These are phyloP conservation scores for Colletotrichum lentis DNA, from an alignment of 2,329 filamentous ascomycete genomes.

Conservation along the genomic window DNA sequence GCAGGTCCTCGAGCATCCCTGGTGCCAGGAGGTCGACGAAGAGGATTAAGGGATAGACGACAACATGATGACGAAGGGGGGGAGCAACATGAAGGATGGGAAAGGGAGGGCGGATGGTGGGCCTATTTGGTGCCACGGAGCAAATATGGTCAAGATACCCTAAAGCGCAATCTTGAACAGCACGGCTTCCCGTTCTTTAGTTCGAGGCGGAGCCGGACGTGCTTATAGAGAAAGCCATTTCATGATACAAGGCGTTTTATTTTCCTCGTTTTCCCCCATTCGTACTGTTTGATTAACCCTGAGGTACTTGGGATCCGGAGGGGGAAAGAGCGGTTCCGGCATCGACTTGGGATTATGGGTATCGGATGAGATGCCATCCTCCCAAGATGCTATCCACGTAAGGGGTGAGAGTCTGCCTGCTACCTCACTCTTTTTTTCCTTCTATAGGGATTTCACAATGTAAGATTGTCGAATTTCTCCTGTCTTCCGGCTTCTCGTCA, in stretches of 20 bases:
- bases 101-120: neutral
- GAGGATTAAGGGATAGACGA: constrained; percentile 29
- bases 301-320: neutral
- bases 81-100: constrained; percentile 7
- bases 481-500: too few species aligned
- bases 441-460: too few species aligned
- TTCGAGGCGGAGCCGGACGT: constrained; percentile 13
- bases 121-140: constrained; percentile 12
- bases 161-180: constrained; percentile 37
- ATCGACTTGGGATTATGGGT: too few species aligned
- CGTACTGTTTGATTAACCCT: constrained; percentile 3
- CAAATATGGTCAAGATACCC: constrained; percentile 38
- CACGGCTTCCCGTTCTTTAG: constrained; percentile 21
- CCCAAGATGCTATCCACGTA: too few species aligned
- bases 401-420: too few species aligned
- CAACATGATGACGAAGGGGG: constrained; percentile 21
- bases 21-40: constrained; percentile 59
- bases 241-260: constrained; percentile 29
- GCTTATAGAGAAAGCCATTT: constrained; percentile 36
- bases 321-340: neutral
- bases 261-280: neutral
- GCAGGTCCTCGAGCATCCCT: constrained; percentile 88
- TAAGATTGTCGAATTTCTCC: too few species aligned
- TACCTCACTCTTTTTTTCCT: too few species aligned
- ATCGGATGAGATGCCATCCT: too few species aligned